phyloP scores from a whole-genome alignment of 495 filamentous ascomycete genomes.

The Annulohypoxylon nitens region DNA sequence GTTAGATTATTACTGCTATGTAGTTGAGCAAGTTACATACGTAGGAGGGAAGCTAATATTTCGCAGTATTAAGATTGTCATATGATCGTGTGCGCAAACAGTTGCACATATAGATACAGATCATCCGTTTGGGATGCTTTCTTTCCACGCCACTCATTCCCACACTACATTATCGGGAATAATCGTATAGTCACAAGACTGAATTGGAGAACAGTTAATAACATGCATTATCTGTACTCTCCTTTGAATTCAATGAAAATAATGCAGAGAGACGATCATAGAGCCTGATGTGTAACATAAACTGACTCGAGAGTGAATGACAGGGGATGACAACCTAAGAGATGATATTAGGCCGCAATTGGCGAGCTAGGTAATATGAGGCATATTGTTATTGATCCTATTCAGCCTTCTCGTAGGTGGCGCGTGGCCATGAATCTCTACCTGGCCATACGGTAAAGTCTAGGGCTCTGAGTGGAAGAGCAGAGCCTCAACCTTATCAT shows the following conservation, averaged over 20 bases:
- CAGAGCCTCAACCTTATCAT: constrained; percentile 26
- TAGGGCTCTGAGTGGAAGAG: neutral
- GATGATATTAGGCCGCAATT: neutral
- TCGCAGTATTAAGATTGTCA: too few species aligned
- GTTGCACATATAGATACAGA: too few species aligned
- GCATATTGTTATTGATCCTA: neutral
- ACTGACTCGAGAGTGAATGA: neutral
- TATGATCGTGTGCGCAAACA: too few species aligned
- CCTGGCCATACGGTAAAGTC: neutral
- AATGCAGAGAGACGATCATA: neutral
- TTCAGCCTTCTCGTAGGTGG: neutral
- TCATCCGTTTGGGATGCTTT: too few species aligned
- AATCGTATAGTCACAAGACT: too few species aligned
- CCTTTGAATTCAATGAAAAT: neutral
- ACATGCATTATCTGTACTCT: too few species aligned
- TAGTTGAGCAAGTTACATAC: too few species aligned
- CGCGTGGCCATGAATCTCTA: neutral
- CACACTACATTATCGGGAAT: too few species aligned
- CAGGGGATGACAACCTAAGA: neutral
- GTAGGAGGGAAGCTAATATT: too few species aligned
- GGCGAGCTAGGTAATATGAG: neutral
- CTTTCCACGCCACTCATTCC: too few species aligned
- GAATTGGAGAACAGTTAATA: too few species aligned
- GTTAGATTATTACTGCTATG: too few species aligned
- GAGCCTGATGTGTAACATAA: neutral